These are phyloP conservation scores for Argentina anserina DNA, from an alignment of 306 rosid genomes.

Conservation along the genomic window DNA sequence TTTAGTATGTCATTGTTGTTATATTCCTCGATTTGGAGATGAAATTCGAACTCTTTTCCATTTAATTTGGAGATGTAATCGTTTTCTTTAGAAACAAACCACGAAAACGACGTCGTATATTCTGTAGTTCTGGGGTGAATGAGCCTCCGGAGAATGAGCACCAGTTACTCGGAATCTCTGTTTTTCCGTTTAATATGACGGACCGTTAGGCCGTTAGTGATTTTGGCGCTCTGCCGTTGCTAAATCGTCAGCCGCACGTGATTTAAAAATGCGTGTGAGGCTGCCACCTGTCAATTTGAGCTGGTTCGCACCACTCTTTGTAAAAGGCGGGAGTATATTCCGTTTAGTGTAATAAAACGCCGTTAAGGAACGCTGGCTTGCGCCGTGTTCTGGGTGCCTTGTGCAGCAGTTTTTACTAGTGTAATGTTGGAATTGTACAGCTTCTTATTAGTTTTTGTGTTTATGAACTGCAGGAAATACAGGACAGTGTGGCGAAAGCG, in stretches of 20 bases:
- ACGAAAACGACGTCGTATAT: not conserved
- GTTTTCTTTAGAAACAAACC: not conserved
- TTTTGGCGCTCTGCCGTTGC: slow-evolving; percentile 12
- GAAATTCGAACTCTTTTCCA: not conserved
- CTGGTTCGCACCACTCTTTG: not conserved
- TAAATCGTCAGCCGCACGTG: slow-evolving; percentile 3
- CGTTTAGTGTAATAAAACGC: not conserved
- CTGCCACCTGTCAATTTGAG: slow-evolving; percentile 1
- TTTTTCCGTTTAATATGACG: slow-evolving; percentile 4
- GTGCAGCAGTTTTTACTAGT: not conserved
- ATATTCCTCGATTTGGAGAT: not conserved
- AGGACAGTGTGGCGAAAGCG: slow-evolving; percentile 78
- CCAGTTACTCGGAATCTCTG: not conserved
- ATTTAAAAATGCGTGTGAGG: not conserved
- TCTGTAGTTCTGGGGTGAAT: not conserved
- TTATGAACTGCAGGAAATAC: slow-evolving; percentile 65
- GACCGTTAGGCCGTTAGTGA: slow-evolving; percentile 9
- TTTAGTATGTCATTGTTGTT: no score
- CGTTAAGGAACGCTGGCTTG: not conserved
- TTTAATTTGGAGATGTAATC: not conserved
- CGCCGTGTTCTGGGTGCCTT: not conserved
- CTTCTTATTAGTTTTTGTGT: slow-evolving; percentile 6
- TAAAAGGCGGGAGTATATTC: not conserved
- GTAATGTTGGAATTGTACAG: slow-evolving; percentile 3
- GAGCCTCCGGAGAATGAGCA: slow-evolving; percentile 6